Conservation (phyloP, 176 grass and related monocot genomes). For the Hordeum vulgare region MorexV3_pseudomolecules_assembly NC_058520.1:500138298-500138797, state of each 20-base stretch:
- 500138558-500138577: background rate
- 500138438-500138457: background rate
- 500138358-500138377: conserved; percentile 14
- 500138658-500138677: background rate
- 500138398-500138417: background rate
- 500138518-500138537: background rate
- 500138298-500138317: conserved; percentile 49
- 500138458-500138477: background rate
- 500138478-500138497: background rate
- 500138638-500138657: background rate
- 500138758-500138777: too few species aligned
- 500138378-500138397: background rate
- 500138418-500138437: background rate
- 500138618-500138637: background rate
- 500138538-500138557: background rate
- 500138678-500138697: background rate
- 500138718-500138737: too few species aligned
- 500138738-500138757: too few species aligned
- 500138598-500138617: background rate
- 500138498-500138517: background rate
- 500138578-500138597: background rate
- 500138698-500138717: too few species aligned
- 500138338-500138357: conserved; percentile 52
- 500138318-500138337: conserved; percentile 73
- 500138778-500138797: too few species aligned